Evolutionary conservation across 257 asterid genomes (phyloP).

Genomic region (Nicotiana undulata): DNA sequence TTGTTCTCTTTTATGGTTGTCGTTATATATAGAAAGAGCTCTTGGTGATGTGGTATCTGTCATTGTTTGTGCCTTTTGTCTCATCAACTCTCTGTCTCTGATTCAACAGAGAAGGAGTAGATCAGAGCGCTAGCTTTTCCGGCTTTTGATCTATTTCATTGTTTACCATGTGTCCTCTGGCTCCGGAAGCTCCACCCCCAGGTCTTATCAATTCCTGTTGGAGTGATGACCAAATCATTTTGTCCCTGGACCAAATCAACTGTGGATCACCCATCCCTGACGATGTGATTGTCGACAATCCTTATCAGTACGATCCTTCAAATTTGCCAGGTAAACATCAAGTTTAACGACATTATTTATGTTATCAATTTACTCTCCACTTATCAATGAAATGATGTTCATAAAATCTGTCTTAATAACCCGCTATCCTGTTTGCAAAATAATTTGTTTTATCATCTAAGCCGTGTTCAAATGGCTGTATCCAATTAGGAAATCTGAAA

Average conservation of each 20-base stretch:
- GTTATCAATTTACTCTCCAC: neutral
- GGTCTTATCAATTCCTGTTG: conserved; percentile 18
- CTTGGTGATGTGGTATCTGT: neutral
- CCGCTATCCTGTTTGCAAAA: neutral
- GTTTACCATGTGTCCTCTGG: conserved; percentile 37
- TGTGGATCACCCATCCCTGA: conserved; percentile 40
- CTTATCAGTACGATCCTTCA: conserved; percentile 39
- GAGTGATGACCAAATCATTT: conserved; percentile 36
- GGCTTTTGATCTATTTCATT: conserved; percentile 7
- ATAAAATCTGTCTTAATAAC: neutral
- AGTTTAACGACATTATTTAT: neutral
- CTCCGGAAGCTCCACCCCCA: conserved; percentile 24
- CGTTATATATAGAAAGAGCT: neutral
- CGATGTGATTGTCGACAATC: conserved; percentile 43
- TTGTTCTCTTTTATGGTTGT: conserved; percentile 6
- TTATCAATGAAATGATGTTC: neutral
- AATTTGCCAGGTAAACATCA: conserved; percentile 45
- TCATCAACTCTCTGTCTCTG: neutral
- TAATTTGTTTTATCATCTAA: neutral
- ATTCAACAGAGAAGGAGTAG: conserved; percentile 13
- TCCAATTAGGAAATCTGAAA: neutral
- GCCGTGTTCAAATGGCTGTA: neutral
- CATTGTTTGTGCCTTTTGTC: conserved; percentile 2
- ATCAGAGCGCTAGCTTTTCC: neutral
- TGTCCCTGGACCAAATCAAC: conserved; percentile 18